These are phyloP conservation scores for Tuber aestivum DNA, from an alignment of 495 filamentous ascomycete species.

Conservation along the genomic window DNA sequence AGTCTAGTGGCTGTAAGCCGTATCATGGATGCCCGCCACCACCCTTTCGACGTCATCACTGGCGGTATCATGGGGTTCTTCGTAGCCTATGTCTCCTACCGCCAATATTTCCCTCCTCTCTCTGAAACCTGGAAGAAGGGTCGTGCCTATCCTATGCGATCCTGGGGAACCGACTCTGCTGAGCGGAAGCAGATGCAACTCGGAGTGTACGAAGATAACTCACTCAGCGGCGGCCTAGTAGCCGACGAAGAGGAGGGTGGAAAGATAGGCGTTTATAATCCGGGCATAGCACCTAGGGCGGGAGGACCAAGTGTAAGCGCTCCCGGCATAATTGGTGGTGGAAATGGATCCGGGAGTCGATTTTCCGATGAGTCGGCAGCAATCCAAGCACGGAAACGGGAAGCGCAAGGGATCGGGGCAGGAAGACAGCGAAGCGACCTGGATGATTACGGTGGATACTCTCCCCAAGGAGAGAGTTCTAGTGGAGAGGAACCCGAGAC, in stretches of 20 bases:
- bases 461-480: conserved; percentile 14
- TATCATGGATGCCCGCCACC: conserved; percentile 77
- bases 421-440: conserved; percentile 16
- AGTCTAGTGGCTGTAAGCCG: conserved; percentile 56
- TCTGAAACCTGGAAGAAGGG: conserved; percentile 56
- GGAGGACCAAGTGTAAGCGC: conserved; percentile 4
- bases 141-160: conserved; percentile 57
- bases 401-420: conserved; percentile 17
- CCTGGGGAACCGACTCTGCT: conserved; percentile 48
- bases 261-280: conserved; percentile 28
- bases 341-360: conserved; percentile 30
- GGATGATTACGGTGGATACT: conserved; percentile 19
- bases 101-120: conserved; percentile 56
- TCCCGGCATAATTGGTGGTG: conserved; percentile 12
- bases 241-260: conserved; percentile 30
- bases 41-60: conserved; percentile 82
- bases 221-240: conserved; percentile 15
- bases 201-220: conserved; percentile 21
- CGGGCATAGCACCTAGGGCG: not conserved
- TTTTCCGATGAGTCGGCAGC: conserved; percentile 38
- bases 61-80: conserved; percentile 60
- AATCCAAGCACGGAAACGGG: conserved; percentile 38
- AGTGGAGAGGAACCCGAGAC: conserved; percentile 6
- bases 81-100: conserved; percentile 50
- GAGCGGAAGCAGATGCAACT: conserved; percentile 19